Evolutionary conservation across 495 filamentous ascomycete genomes (phyloP).

Genomic region (Aspergillus hancockii): DNA sequence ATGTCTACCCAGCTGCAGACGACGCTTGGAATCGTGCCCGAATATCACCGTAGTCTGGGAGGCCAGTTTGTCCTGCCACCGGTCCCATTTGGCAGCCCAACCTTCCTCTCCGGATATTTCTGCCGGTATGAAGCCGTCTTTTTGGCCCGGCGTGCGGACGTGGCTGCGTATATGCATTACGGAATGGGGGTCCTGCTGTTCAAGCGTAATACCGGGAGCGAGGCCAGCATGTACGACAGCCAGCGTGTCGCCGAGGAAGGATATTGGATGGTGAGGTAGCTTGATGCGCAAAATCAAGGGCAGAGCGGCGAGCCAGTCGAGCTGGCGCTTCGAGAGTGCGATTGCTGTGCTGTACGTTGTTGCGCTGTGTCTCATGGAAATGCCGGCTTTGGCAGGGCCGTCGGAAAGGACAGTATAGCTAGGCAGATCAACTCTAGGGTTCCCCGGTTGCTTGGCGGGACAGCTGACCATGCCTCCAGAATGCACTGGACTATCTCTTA

Average conservation of each 20-base stretch:
- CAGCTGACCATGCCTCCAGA: neutral
- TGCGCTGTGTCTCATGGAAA: conserved; percentile 9
- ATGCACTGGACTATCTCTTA: neutral
- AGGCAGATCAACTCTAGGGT: neutral
- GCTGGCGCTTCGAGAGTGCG: conserved; percentile 51
- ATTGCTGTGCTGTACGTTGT: conserved; percentile 17
- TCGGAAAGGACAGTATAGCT: neutral
- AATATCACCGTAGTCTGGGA: conserved; percentile 27
- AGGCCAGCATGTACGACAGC: conserved; percentile 78
- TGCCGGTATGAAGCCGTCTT: conserved; percentile 8
- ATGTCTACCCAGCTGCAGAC: conserved; percentile 25
- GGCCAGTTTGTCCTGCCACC: conserved; percentile 20
- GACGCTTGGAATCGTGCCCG: conserved; percentile 31
- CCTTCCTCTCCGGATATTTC: conserved; percentile 23
- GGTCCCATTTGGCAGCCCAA: conserved; percentile 27
- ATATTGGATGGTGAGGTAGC: conserved; percentile 32
- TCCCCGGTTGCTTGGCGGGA: neutral
- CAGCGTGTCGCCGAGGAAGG: conserved; percentile 46
- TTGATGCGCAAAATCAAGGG: conserved; percentile 69
- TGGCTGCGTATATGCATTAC: conserved; percentile 86
- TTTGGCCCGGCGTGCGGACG: conserved; percentile 21
- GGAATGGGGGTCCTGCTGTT: conserved; percentile 68
- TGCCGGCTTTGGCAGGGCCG: neutral
- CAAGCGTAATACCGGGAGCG: conserved; percentile 62
- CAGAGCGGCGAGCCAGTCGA: conserved; percentile 61